Percentiles rank a stretch among this genome's conserved stretches.
phyloP scores from a whole-genome alignment of 2,329 filamentous ascomycete genomes.

The Thielaviopsis punctulata region DNA sequence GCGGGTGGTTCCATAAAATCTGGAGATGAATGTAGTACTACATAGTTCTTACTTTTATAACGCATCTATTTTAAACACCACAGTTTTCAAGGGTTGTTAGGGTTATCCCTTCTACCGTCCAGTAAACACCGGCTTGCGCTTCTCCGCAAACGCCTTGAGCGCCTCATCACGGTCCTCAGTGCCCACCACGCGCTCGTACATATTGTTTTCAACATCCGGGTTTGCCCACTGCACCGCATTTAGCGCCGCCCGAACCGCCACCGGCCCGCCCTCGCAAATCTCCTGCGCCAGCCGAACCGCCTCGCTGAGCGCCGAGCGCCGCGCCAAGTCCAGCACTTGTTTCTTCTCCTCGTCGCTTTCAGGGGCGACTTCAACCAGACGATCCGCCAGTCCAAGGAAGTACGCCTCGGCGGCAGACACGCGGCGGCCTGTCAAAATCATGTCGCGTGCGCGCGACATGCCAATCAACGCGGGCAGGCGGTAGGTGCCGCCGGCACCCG shows the following conservation, averaged over 20 bases:
- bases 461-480: slow-evolving; percentile 73
- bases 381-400: slow-evolving; percentile 75
- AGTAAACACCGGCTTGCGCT: slow-evolving; percentile 42
- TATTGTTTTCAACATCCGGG: slow-evolving; percentile 68
- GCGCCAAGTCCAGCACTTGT: slow-evolving; percentile 37
- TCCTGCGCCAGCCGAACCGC: slow-evolving; percentile 63
- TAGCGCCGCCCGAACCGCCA: slow-evolving; percentile 65
- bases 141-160: slow-evolving; percentile 59
- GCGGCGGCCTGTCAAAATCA: slow-evolving; percentile 79
- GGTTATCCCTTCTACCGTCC: slow-evolving; percentile 26
- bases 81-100: neutral
- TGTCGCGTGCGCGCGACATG: slow-evolving; percentile 62
- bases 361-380: slow-evolving; percentile 63
- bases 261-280: slow-evolving; percentile 78
- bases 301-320: slow-evolving; percentile 53
- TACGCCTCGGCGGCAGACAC: slow-evolving; percentile 75
- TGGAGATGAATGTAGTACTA: no score
- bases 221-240: slow-evolving; percentile 56
- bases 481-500: slow-evolving; percentile 84
- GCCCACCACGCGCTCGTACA: slow-evolving; percentile 67
- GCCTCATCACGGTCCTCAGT: slow-evolving; percentile 84
- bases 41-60: no score
- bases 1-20: no score
- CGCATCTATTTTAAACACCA: no score
- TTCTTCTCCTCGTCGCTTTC: slow-evolving; percentile 19